phyloP scores from a whole-genome alignment of 2,329 filamentous ascomycete species.

The Pestalotiopsis sp. region DNA sequence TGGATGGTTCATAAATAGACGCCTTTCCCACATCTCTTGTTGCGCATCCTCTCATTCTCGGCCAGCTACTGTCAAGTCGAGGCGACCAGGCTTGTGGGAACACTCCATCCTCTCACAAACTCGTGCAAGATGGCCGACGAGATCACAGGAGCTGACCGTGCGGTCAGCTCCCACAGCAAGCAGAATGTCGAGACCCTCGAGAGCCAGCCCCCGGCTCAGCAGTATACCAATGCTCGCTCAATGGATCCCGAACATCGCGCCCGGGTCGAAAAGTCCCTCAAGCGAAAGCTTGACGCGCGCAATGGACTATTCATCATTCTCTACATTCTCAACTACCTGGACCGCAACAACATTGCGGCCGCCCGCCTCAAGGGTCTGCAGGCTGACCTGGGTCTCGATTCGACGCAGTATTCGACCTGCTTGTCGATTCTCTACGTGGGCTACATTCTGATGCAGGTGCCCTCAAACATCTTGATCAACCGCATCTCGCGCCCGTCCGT shows the following conservation, averaged over 20 bases:
- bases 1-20: background rate
- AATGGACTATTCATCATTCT: conserved; percentile 72
- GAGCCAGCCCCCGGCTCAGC: conserved; percentile 12
- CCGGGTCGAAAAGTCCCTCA: conserved; percentile 64
- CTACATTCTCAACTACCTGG: conserved; percentile 77
- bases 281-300: conserved; percentile 71
- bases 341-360: conserved; percentile 69
- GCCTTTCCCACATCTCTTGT: background rate
- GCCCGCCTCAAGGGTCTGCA: conserved; percentile 68
- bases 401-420: conserved; percentile 65
- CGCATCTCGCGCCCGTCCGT: conserved; percentile 52
- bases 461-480: conserved; percentile 60
- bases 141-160: conserved; percentile 22
- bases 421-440: conserved; percentile 68
- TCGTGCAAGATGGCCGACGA: conserved; percentile 24
- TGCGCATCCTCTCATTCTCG: background rate
- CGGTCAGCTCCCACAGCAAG: conserved; percentile 16
- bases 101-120: background rate
- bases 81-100: background rate
- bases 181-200: conserved; percentile 24
- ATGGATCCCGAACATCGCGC: conserved; percentile 51
- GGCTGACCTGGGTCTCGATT: conserved; percentile 48
- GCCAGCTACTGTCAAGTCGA: background rate
- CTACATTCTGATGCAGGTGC: conserved; percentile 67
- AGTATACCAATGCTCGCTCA: conserved; percentile 15